phyloP scores from a whole-genome alignment of 2,329 filamentous ascomycete species.

The Talaromyces piceae region DNA sequence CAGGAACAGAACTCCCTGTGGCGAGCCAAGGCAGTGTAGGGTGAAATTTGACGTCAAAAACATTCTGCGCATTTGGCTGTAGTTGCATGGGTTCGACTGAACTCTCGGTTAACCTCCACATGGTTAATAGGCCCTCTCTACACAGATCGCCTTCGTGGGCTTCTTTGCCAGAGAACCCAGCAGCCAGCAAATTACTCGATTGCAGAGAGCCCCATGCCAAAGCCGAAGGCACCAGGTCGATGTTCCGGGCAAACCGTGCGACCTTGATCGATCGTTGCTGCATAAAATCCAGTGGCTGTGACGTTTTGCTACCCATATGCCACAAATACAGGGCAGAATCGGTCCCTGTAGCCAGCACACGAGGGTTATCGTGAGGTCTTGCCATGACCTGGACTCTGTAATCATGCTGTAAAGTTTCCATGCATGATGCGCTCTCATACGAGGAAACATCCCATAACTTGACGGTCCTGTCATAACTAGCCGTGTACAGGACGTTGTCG shows the following conservation, averaged over 20 bases:
- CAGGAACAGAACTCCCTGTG: constrained; percentile 42
- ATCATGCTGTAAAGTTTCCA: constrained; percentile 36
- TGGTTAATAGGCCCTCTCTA: constrained; percentile 44
- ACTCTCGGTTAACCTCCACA: constrained; percentile 46
- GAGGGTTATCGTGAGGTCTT: constrained; percentile 31
- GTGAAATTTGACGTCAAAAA: constrained; percentile 55
- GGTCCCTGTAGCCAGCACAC: constrained; percentile 43
- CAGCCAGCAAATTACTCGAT: constrained; percentile 42
- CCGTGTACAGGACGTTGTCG: constrained; percentile 43
- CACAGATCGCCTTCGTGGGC: constrained; percentile 22
- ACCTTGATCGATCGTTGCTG: constrained; percentile 12
- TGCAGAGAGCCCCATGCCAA: constrained; percentile 41
- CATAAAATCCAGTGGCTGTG: constrained; percentile 23
- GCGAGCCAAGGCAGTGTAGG: constrained; percentile 44
- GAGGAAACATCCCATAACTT: constrained; percentile 48
- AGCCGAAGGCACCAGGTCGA: constrained; percentile 37
- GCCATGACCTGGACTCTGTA: constrained; percentile 47
- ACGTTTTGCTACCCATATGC: constrained; percentile 16
- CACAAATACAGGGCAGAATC: constrained; percentile 30
- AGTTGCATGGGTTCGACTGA: constrained; percentile 31
- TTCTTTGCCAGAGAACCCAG: constrained; percentile 45
- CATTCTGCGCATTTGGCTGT: constrained; percentile 43
- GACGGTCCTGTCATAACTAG: constrained; percentile 49
- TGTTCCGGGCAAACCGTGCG: constrained; percentile 19
- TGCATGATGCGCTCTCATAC: constrained; percentile 20